Percentiles rank a stretch among this genome's conserved stretches.
These are phyloP conservation scores for Leccinum fallax DNA, from an alignment of 1,284 basidiomycete genomes.

Conservation along the genomic window DNA sequence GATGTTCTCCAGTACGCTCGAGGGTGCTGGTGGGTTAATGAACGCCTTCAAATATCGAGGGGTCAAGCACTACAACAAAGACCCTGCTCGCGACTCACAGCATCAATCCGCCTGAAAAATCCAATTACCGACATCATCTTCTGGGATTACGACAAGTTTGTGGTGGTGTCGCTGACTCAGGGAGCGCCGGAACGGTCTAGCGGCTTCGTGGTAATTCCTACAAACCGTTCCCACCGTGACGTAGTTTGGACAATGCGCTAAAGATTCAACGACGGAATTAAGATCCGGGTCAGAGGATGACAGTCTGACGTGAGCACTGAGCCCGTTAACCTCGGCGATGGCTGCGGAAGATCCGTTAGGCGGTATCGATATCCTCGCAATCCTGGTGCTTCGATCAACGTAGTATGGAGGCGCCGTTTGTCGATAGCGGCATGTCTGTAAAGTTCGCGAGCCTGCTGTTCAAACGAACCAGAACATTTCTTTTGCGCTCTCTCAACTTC, in stretches of 20 bases:
- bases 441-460: neutral
- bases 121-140: slow-evolving; percentile 26
- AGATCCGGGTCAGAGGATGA: too few species aligned
- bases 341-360: neutral
- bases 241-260: too few species aligned
- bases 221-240: too few species aligned
- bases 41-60: slow-evolving; percentile 21
- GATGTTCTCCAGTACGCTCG: neutral
- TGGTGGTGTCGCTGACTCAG: neutral
- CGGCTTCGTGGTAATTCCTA: too few species aligned
- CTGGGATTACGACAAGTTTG: neutral
- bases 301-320: too few species aligned
- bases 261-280: too few species aligned
- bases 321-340: neutral
- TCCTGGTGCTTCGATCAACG: neutral
- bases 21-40: slow-evolving; percentile 20
- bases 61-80: neutral
- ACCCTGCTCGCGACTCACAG: slow-evolving; percentile 22
- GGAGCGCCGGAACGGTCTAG: too few species aligned
- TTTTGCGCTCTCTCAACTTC: neutral
- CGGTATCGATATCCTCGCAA: neutral
- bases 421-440: neutral
- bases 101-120: slow-evolving; percentile 24
- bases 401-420: neutral
- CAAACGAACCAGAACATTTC: neutral